Base-by-base conservation (phyloP, 2,329 filamentous ascomycete species). In the Stylonectria norvegica region DNA sequence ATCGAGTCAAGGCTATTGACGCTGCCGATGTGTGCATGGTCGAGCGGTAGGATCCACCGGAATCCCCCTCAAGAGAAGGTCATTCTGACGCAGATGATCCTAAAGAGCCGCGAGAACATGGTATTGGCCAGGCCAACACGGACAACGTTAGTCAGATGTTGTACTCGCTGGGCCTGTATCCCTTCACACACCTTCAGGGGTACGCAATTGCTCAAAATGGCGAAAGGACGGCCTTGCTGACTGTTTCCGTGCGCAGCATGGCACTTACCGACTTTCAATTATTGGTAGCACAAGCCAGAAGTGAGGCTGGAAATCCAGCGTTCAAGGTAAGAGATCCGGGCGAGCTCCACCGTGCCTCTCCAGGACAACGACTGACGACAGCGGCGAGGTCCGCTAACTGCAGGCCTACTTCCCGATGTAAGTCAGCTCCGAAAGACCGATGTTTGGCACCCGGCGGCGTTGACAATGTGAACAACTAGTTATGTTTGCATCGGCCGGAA, bases 1-100 rank as follows among this genome's bases (percentile, higher is more conserved):
- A 73, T 89, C 28, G 83, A 87, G 55, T 71, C 73, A 7, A 72
- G 69, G 35, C 75, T 86, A 66, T 73, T 89, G 43, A 79, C 73
- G 36, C 61, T 89, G 36, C 85, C 83, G 12, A 77, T 86, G 61
- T 86, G 81, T 58, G 78, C 69, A 20, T 89, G 85, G 85, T 72
- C 82, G 15, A 78, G 60, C 48, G 75, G 85, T 88, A 68, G n/a
- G 43, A n/a, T 19, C 28, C 12, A 14, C 16, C 25, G 20, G 10
- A n/a, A 7, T 20, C 5, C 16, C 32, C 4, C 22, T 6, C n/a
- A 34, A 6, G 16, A 30, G 18, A 31, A 16, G 12, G 17, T n/a
- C 7, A 30, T 30, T 9, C 38, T 42, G 29, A 49, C 25, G 19
- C 20, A 19, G 25, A 33, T 40, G 31, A 31, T 34, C 5, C 6